These are phyloP conservation scores for Croton setiger DNA, from an alignment of 441 rosid genomes.

Conservation along the genomic window DNA sequence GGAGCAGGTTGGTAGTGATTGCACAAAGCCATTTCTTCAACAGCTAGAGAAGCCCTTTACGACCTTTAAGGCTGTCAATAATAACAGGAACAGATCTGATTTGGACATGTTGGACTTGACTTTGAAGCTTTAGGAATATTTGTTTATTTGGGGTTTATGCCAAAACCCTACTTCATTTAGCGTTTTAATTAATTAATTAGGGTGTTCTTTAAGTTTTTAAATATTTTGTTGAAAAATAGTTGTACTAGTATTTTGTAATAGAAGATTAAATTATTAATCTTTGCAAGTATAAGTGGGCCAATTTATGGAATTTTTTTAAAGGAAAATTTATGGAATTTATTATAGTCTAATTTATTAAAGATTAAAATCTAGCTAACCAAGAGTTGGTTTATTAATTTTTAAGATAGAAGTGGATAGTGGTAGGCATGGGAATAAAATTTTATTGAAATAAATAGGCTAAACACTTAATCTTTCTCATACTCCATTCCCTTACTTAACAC, in stretches of 20 bases:
- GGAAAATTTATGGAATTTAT: no score
- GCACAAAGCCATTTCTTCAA: constrained; percentile 25
- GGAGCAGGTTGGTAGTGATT: background rate
- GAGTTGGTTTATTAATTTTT: no score
- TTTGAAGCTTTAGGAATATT: constrained; percentile 23
- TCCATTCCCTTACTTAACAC: no score
- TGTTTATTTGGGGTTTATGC: background rate
- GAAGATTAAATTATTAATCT: no score
- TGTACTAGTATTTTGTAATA: background rate
- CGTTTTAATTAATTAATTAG: background rate
- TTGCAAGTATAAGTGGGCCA: no score
- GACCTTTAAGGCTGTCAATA: background rate
- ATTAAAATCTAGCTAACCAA: no score
- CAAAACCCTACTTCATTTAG: background rate
- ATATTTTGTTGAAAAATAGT: background rate
- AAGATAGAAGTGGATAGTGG: no score
- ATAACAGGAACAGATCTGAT: background rate
- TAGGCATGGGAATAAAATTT: no score
- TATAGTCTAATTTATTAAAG: no score
- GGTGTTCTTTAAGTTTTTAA: background rate
- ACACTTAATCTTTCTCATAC: no score
- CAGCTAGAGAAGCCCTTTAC: constrained; percentile 16
- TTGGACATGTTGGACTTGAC: constrained; percentile 22
- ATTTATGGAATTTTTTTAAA: no score
- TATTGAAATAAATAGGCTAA: no score